Evolutionary conservation across 331 rosid species (phyloP), one percentile per base, ranked within the genome.

Genomic region (Rosa hybrid): DNA sequence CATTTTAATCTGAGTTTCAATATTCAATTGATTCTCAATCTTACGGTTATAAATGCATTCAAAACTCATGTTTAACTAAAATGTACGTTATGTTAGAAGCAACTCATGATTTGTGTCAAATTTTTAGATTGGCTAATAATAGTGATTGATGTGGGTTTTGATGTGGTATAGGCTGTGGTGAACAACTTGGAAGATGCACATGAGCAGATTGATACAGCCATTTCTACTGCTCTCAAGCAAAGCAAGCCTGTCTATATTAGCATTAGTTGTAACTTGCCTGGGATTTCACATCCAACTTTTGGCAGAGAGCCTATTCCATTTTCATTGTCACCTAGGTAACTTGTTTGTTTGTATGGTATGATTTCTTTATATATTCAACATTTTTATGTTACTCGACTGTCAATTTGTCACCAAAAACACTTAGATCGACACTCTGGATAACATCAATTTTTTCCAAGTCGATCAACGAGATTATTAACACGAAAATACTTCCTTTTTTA

Each of bases 181-280:
- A 87, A 74, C 76, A 77, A 87, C 71, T 70, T 84, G 80, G 88
- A 82, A 64, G 88, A 87, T 68, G 90, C 86, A 12, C 86, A 82
- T 77, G 86, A 80, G 74, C 75, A 42, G 59, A 77, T 87, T 75
- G 90, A 87, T 67, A 80, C 68, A 72, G 87, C 90, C 30, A 80
- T 87, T 48, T 87, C 90, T 7, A 87, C 87, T 3, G 83, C 82
- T 70, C 76, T 87, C 17, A 83, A 64, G 46, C 85, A 87, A 83
- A 83, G 87, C 87, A 87, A 83, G 68, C 90, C 88, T 53, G 88
- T 87, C 38, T 87, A 84, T 53, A 74, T 87, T 41, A 87, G 90
- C 79, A 69, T 87, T 12, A 83, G 85, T 60, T 83, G 90, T 71
- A 86, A 88, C 80, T 79, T 88, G 77, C 86, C 84, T 6, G 86